phyloP scores from a whole-genome alignment of 306 rosid species.

The Gastrolobium villosum region DNA sequence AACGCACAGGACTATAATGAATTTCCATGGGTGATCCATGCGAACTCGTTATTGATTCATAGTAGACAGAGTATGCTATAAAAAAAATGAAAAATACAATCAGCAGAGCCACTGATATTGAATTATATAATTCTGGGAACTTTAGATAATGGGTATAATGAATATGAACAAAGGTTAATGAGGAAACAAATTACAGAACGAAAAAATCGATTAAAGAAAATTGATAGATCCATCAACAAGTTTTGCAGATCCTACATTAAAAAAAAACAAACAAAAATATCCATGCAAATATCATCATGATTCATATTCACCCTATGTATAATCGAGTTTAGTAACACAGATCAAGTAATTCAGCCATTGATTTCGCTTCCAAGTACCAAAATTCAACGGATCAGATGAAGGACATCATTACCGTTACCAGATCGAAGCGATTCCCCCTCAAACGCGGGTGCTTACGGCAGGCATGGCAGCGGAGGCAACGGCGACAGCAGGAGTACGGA shows the following conservation, averaged over 20 bases:
- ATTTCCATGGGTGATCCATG: not conserved
- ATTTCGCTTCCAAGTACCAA: slow-evolving; percentile 24
- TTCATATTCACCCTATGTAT: slow-evolving; percentile 47
- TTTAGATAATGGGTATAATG: not conserved
- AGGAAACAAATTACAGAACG: slow-evolving; percentile 17
- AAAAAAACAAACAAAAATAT: slow-evolving; percentile 46
- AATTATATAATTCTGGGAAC: not conserved
- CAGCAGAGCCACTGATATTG: not conserved
- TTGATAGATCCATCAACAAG: slow-evolving; percentile 53
- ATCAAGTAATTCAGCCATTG: slow-evolving; percentile 10
- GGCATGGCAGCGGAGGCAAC: slow-evolving; percentile 57
- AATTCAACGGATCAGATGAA: slow-evolving; percentile 44
- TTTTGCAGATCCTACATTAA: slow-evolving; percentile 32
- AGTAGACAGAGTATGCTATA: too few relatives aligned
- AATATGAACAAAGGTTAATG: not conserved
- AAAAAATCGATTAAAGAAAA: slow-evolving; percentile 32
- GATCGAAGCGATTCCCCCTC: slow-evolving; percentile 36
- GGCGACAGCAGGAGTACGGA: slow-evolving; percentile 63
- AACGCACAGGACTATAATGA: too few relatives aligned
- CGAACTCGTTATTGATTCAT: too few relatives aligned
- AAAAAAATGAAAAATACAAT: not conserved
- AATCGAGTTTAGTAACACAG: slow-evolving; percentile 33
- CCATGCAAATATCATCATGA: slow-evolving; percentile 49
- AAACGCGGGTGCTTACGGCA: slow-evolving; percentile 64
- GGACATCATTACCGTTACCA: slow-evolving; percentile 16